Percentiles rank a stretch among this genome's conserved stretches.
phyloP scores from a whole-genome alignment of 2,329 filamentous ascomycete species.

The Colletotrichum orbiculare region DNA sequence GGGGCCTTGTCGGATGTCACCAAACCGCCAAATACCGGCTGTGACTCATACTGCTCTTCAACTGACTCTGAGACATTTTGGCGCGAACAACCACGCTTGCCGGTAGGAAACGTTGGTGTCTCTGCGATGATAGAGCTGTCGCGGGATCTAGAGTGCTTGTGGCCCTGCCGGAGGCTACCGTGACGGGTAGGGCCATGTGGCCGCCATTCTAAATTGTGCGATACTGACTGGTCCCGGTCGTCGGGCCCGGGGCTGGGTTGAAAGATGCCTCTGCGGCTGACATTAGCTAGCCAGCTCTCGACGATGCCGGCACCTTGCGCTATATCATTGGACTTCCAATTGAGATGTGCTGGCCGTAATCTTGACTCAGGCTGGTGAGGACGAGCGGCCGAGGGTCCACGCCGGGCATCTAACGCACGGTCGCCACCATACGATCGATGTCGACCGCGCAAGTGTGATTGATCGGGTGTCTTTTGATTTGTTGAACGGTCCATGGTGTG shows the following conservation, averaged over 20 bases:
- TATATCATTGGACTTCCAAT: no score
- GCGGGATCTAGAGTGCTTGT: constrained; percentile 21
- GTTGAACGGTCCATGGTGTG: no score
- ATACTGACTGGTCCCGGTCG: background rate
- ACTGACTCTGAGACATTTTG: background rate
- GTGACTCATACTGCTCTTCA: no score
- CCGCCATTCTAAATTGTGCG: background rate
- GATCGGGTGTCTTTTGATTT: no score
- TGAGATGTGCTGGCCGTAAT: no score
- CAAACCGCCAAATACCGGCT: background rate
- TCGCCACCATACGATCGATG: no score
- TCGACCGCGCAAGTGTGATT: no score
- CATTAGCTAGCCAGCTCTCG: constrained; percentile 25
- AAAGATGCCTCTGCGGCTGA: constrained; percentile 13
- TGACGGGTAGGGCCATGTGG: constrained; percentile 15
- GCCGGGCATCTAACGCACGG: no score
- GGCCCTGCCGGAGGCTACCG: background rate
- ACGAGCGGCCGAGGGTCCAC: no score
- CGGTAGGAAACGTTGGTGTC: background rate
- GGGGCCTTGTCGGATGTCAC: background rate
- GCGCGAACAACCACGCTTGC: background rate
- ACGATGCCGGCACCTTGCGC: constrained; percentile 1
- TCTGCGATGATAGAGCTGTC: constrained; percentile 37
- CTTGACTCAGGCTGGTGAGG: no score
- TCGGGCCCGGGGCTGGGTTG: background rate